Percentiles rank a stretch among this genome's conserved stretches.
Evolutionary conservation across 805 yeast species (phyloP).

Genomic region (Kodamaea hsintzibuensis): DNA sequence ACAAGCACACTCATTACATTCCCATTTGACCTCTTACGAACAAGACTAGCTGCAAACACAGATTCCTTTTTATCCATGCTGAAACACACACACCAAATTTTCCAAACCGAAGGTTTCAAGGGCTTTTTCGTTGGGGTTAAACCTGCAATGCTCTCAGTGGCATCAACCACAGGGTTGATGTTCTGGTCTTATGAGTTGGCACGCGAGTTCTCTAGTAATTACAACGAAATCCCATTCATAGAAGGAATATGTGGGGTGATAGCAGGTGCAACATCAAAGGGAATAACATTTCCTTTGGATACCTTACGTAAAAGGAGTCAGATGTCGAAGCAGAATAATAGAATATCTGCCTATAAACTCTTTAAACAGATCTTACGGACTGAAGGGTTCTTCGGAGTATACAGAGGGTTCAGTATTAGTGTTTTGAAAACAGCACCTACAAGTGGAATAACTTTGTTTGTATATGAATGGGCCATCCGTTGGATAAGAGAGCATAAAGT

Average conservation of each 20-base stretch:
- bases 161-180: conserved; percentile 71
- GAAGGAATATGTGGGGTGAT: conserved; percentile 66
- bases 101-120: conserved; percentile 31
- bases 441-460: conserved; percentile 63
- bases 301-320: conserved; percentile 78
- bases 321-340: conserved; percentile 33
- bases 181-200: conserved; percentile 66
- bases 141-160: conserved; percentile 60
- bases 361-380: conserved; percentile 40
- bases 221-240: conserved; percentile 34
- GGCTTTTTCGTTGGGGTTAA: conserved; percentile 54
- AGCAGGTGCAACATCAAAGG: conserved; percentile 78
- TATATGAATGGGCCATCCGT: conserved; percentile 48
- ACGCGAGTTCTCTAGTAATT: conserved; percentile 35
- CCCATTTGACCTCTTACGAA: conserved; percentile 88
- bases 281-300: conserved; percentile 81
- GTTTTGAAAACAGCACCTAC: conserved; percentile 80
- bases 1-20: conserved; percentile 73
- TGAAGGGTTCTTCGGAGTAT: conserved; percentile 71
- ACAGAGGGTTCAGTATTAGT: conserved; percentile 73
- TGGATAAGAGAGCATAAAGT: conserved; percentile 1
- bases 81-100: conserved; percentile 26
- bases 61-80: conserved; percentile 40
- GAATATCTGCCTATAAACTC: conserved; percentile 22
- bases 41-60: conserved; percentile 75